Conservation (phyloP, 2,329 filamentous ascomycete genomes). For the Trichoderma sp. region DNA sequence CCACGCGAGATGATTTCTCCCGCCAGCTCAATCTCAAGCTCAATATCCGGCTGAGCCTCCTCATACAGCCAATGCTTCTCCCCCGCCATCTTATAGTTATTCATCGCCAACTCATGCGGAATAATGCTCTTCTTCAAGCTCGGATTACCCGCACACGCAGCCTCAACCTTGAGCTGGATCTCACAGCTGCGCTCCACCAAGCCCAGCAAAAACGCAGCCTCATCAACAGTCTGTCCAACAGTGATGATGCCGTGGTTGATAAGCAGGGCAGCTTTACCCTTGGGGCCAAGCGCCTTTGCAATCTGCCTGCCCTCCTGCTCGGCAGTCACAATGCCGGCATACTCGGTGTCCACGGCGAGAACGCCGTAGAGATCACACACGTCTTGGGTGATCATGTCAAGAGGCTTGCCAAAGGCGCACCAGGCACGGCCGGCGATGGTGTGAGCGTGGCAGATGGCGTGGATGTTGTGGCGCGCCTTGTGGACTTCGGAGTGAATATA, state of each 20-base stretch:
- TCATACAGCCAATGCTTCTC: constrained; percentile 46
- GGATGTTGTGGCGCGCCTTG: constrained; percentile 62
- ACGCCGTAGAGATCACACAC: constrained; percentile 63
- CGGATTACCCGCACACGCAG: constrained; percentile 51
- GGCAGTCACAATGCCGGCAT: constrained; percentile 55
- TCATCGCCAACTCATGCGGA: constrained; percentile 39
- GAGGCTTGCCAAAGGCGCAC: constrained; percentile 60
- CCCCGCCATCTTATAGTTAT: constrained; percentile 45
- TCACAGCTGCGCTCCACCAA: constrained; percentile 67
- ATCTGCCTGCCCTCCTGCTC: constrained; percentile 64
- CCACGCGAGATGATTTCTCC: constrained; percentile 31
- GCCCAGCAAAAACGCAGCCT: constrained; percentile 69
- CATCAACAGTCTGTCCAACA: constrained; percentile 69
- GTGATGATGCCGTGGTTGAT: constrained; percentile 72
- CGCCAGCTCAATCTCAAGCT: constrained; percentile 45
- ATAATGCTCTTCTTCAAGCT: constrained; percentile 42
- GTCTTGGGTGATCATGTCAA: constrained; percentile 72
- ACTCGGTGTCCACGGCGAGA: constrained; percentile 59
- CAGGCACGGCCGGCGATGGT: constrained; percentile 65
- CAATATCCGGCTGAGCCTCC: constrained; percentile 48
- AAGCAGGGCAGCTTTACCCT: constrained; percentile 61
- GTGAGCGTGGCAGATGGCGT: constrained; percentile 69
- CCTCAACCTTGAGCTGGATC: constrained; percentile 66
- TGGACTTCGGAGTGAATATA: constrained; percentile 68
- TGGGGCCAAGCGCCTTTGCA: constrained; percentile 57